Evolutionary conservation across 1,139 yeast species (phyloP), one percentile per base, ranked within the genome.

Genomic region (Pneumocystis sp.): DNA sequence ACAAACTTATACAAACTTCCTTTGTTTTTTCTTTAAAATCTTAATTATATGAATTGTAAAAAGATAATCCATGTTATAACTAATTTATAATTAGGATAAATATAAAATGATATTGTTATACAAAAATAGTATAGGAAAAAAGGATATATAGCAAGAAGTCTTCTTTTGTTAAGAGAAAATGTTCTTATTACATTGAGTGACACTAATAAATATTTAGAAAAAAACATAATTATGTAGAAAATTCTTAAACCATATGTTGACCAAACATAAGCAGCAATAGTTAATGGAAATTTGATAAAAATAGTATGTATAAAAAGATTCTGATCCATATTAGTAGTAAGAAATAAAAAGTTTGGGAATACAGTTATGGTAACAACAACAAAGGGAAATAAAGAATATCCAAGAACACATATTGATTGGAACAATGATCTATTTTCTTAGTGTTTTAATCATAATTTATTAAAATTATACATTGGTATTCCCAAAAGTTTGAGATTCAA

Each of bases 381-480:
- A 59, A 89, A 79, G 1, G 96, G 96, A 75, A 89, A 88, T 74
- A 87, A 76, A 21, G 91, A 85, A 76, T 89, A 89, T 1, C 96
- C 95, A 1, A 88, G 82, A 37, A 91, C 88, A 71, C 90, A 85
- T 65, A 89, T 79, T 39, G 95, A 91, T 65, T 87, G 87, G 78
- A 89, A 83, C 71, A 86, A 61, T 21, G 65, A 63, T 45, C 86
- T 83, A 59, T 83, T 80, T 4, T 15, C 19, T 44, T 44, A 7
- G 19, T 44, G 6, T 19, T 19, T 44, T 10, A 19, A 19, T 44
- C 10, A 17, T 19, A 44, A 21, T 21, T 44, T 44, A 1, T 8
- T 3, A 21, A 44, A 21, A 44, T n/a, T 21, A 44, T 44, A 21
- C 56, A 44, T 44, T 44, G 29, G 31, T 19, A 91, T 90, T 10